Evolutionary conservation across 495 filamentous ascomycete species (phyloP).

Genomic region (Penicillium maclennaniae): DNA sequence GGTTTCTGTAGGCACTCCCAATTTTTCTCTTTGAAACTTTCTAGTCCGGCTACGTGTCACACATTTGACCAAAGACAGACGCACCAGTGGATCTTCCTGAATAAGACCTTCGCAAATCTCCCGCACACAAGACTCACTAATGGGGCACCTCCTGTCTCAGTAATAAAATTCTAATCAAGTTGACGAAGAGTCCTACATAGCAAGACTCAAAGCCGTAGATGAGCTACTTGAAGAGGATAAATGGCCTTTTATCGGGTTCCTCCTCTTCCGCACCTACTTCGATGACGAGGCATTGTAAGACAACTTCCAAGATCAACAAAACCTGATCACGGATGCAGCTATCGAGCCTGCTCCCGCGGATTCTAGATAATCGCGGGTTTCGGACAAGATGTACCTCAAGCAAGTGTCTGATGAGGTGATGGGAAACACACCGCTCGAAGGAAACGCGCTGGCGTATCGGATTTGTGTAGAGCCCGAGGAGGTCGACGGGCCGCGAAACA

Average conservation of each 20-base stretch:
- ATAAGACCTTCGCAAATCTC: too few species aligned
- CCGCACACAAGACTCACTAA: too few species aligned
- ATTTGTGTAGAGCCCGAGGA: not conserved
- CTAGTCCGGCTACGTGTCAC: too few species aligned
- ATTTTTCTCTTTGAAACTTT: too few species aligned
- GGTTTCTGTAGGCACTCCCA: too few species aligned
- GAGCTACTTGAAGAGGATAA: not conserved
- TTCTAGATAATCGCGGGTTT: not conserved
- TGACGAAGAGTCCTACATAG: not conserved
- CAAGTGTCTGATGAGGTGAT: not conserved
- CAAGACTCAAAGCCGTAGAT: not conserved
- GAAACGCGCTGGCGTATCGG: constrained; percentile 1
- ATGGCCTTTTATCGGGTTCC: not conserved
- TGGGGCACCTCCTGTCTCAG: too few species aligned
- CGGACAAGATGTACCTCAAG: not conserved
- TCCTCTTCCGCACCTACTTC: constrained; percentile 5
- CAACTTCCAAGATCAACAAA: not conserved
- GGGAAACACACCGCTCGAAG: not conserved
- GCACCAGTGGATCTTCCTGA: too few species aligned
- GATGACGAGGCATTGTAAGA: not conserved
- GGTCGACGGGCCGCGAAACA: not conserved
- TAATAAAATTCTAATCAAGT: too few species aligned
- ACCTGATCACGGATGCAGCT: not conserved
- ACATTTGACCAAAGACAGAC: too few species aligned
- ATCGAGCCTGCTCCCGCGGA: not conserved